Base-by-base conservation (phyloP, 2,329 filamentous ascomycete species). In the Exophiala calicioides region DNA sequence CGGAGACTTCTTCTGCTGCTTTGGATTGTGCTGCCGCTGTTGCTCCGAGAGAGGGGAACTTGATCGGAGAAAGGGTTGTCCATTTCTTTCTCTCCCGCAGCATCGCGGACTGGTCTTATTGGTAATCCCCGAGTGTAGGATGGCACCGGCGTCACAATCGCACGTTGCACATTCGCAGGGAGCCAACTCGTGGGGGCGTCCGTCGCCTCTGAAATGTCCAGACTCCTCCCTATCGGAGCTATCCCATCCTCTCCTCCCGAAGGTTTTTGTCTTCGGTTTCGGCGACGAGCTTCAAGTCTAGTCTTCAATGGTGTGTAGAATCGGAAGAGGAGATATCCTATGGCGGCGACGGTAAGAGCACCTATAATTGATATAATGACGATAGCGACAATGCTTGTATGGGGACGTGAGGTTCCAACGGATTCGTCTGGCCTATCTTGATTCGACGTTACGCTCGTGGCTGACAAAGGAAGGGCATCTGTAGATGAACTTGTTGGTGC, bases 21-120 rank as follows among this genome's bases (percentile, higher is more conserved):
- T 21, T 18, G 30, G 39, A n/a, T 19, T 18, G 30, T 40, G 44
- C 32, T 30, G 12, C 44, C 29, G 13, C 37, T 38, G 30, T 21
- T 35, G 15, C 44, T 47, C 20, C 21, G 13, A 15, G 44, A 30
- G 9, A 41, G 30, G 2, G 29, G 29, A 10, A 23, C 44, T 32
- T 35, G 35, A 18, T 47, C 36, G 21, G 19, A 23, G 36, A 47
- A 47, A 4, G 44, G 44, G 21, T 47, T 27, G 4, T 23, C 18
- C 4, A 19, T 6, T 8, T 37, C 34, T n/a, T 23, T 24, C 4
- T 23, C 20, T n/a, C 7, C 19, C 13, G 4, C 8, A 24, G 6
- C 6, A 21, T 15, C n/a, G 5, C 12, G 34, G 8, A 27, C 12
- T 9, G 16, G 8, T 5, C 26, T 23, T 27, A 23, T 9, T 9